phyloP scores from a whole-genome alignment of 2,329 filamentous ascomycete genomes.

The Dothistroma pini region DNA sequence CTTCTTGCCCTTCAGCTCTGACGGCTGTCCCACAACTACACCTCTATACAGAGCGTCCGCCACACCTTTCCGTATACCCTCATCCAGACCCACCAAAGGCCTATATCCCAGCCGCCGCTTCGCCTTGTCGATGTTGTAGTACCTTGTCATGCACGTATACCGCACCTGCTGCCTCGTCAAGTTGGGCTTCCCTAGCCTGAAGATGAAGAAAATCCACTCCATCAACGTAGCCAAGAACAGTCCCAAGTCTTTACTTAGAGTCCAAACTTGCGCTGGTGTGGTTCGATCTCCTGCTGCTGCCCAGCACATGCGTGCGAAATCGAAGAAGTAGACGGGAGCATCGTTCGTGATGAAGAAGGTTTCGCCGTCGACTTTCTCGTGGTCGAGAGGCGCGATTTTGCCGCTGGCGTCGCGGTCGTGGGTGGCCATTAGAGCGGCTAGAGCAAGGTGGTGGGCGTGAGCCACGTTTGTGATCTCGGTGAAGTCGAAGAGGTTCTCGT shows the following conservation, averaged over 20 bases:
- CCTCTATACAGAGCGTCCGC: slow-evolving; percentile 39
- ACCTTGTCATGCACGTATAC: slow-evolving; percentile 71
- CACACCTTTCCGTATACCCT: slow-evolving; percentile 54
- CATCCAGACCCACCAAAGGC: slow-evolving; percentile 63
- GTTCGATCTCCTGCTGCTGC: slow-evolving; percentile 41
- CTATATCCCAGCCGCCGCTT: slow-evolving; percentile 65
- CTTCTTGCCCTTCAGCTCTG: slow-evolving; percentile 34
- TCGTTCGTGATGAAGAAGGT: slow-evolving; percentile 53
- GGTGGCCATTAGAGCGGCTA: slow-evolving; percentile 47
- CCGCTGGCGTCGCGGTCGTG: slow-evolving; percentile 34
- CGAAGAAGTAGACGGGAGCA: slow-evolving; percentile 50
- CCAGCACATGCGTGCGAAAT: slow-evolving; percentile 48
- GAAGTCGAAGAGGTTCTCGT: slow-evolving; percentile 54
- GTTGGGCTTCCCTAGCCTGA: slow-evolving; percentile 44
- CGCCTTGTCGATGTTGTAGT: slow-evolving; percentile 74
- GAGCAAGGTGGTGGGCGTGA: slow-evolving; percentile 50
- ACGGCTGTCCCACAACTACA: slow-evolving; percentile 34
- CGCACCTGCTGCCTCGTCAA: slow-evolving; percentile 50
- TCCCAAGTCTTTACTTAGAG: slow-evolving; percentile 40
- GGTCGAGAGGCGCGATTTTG: slow-evolving; percentile 40
- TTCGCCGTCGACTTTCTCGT: slow-evolving; percentile 50
- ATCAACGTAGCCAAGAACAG: slow-evolving; percentile 42
- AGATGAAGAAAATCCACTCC: slow-evolving; percentile 45
- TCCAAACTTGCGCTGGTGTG: slow-evolving; percentile 41
- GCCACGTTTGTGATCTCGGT: slow-evolving; percentile 53